Conservation (phyloP, 768 basidiomycete species). For the Porpolomopsis calyptriformis region DNA sequence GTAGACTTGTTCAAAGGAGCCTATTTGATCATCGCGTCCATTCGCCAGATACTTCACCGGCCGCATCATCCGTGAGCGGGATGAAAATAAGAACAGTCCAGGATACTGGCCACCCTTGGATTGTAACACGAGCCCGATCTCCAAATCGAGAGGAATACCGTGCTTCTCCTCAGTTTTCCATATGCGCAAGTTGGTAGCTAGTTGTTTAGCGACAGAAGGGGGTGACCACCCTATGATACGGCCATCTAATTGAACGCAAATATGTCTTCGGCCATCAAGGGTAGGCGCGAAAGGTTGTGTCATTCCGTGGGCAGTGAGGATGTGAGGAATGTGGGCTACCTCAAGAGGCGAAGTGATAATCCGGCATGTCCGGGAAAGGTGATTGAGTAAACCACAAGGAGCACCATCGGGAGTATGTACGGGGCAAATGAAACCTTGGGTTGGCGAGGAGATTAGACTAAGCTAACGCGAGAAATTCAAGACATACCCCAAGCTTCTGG, state of each 20-base stretch:
- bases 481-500: constrained; percentile 93
- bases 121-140: constrained; percentile 84
- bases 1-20: constrained; percentile 97
- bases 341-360: constrained; percentile 72
- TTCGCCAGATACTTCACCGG: constrained; percentile 89
- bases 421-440: constrained; percentile 85
- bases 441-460: constrained; percentile 6
- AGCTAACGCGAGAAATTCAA: background rate
- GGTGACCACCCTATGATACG: constrained; percentile 90
- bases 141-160: constrained; percentile 82
- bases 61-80: constrained; percentile 90
- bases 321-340: constrained; percentile 66
- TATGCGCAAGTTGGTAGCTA: constrained; percentile 77
- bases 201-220: constrained; percentile 57
- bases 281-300: constrained; percentile 75
- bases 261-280: constrained; percentile 70
- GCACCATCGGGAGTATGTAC: constrained; percentile 98
- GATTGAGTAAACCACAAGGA: constrained; percentile 95
- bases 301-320: constrained; percentile 88
- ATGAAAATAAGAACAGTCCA: constrained; percentile 85
- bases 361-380: constrained; percentile 87
- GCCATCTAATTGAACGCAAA: constrained; percentile 93
- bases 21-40: constrained; percentile 79
- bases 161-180: constrained; percentile 89
- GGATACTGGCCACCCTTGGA: constrained; percentile 95